phyloP scores from a whole-genome alignment of 2,329 filamentous ascomycete genomes.

The Monilinia aucupariae region DNA sequence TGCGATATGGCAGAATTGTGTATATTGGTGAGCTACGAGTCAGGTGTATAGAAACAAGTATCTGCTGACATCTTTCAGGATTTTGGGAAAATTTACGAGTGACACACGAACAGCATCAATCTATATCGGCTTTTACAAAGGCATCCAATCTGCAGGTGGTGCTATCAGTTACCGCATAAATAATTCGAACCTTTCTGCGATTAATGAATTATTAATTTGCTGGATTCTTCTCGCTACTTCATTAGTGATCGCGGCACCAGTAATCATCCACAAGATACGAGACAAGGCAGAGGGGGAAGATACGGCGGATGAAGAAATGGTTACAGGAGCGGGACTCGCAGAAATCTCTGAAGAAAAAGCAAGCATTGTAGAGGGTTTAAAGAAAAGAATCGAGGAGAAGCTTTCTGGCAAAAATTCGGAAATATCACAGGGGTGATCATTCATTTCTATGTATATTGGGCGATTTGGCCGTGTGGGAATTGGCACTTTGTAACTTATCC shows the following conservation, averaged over 20 bases:
- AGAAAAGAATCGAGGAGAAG: not conserved
- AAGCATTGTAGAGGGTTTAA: not conserved
- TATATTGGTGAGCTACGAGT: slow-evolving; percentile 63
- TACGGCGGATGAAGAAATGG: not conserved
- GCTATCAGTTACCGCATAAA: slow-evolving; percentile 69
- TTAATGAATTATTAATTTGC: slow-evolving; percentile 64
- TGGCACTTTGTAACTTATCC: not conserved
- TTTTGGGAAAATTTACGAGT: slow-evolving; percentile 86
- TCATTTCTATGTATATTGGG: slow-evolving; percentile 1
- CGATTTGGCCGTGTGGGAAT: not conserved
- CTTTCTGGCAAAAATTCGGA: not conserved
- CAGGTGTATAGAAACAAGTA: slow-evolving; percentile 4
- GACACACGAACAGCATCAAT: slow-evolving; percentile 84
- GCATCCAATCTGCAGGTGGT: slow-evolving; percentile 77
- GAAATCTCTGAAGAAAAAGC: not conserved
- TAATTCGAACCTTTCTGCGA: slow-evolving; percentile 53
- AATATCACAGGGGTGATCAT: not conserved
- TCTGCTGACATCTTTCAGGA: slow-evolving; percentile 44
- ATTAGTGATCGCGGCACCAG: slow-evolving; percentile 67
- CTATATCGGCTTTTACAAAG: slow-evolving; percentile 82
- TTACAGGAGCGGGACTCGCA: not conserved
- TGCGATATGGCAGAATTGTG: slow-evolving; percentile 78
- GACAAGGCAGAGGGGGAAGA: slow-evolving; percentile 1
- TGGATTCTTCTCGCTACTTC: slow-evolving; percentile 70
- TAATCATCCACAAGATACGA: slow-evolving; percentile 67